Evolutionary conservation across 768 basidiomycete genomes (phyloP), one percentile per base, ranked within the genome.

Genomic region (Phanerochaete sordida): DNA sequence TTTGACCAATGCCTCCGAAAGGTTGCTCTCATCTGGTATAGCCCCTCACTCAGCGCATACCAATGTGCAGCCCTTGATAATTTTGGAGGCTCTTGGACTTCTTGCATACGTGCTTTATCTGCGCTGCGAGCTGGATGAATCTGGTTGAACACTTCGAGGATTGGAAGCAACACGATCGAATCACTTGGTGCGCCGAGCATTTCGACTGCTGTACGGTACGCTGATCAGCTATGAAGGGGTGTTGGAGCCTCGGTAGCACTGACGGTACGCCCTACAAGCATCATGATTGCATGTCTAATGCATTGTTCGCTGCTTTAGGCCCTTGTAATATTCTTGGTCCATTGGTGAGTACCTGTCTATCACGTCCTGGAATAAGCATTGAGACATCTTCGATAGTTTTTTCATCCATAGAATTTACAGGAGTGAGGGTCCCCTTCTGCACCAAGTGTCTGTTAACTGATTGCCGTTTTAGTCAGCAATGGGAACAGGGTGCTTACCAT

Each of bases 111-210:
- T 23, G 28, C 43, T 60, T 68, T 60, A 56, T 67, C 3, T 65
- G 60, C 37, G 60, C 54, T 24, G 63, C 67, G 15, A 63, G 65
- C 56, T 70, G 67, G 61, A 44, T 57, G 56, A 66, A 68, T 49
- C 53, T 66, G 35, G 63, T 70, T n/a, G 57, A 43, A 30, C 49
- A 62, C 19, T 68, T 66, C 28, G 69, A 67, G 3, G 33, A 67
- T 24, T 4, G 26, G 11, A 28, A 57, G n/a, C 60, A 61, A 19
- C n/a, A n/a, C n/a, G 65, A 68, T 55, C 49, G 55, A 28, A 67
- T 66, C 12, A 65, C 60, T 35, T 70, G 69, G 70, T 62, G 39
- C 19, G 60, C 47, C 7, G 6, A 7, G 33, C 13, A 6, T 35
- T 6, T 13, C 7, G 44, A 7, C 19, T 19, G 7, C 12, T 6